A percentile compares a stretch with the other conserved stretches of the same genome.
phyloP scores from a whole-genome alignment of 2,329 filamentous ascomycete species.

The Neofusicoccum ribis region DNA sequence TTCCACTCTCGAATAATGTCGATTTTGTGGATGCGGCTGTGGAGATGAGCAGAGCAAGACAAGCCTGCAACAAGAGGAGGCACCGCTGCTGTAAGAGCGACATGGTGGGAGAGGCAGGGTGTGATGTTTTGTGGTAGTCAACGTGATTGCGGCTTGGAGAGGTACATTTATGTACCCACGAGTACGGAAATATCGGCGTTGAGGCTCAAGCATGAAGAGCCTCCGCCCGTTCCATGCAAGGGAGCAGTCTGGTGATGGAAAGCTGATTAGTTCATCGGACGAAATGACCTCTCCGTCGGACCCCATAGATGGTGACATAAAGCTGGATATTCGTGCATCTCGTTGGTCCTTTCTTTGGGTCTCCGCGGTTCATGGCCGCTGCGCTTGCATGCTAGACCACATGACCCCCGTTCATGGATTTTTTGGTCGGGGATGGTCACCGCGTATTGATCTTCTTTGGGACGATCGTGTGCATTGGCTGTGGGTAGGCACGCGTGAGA shows the following conservation, averaged over 20 bases:
- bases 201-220: not conserved
- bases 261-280: not conserved
- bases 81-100: not conserved
- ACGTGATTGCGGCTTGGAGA: not conserved
- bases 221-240: too few relatives aligned
- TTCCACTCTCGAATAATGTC: conserved; percentile 39
- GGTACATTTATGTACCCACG: not conserved
- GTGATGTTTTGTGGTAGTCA: not conserved
- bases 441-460: not conserved
- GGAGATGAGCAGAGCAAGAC: not conserved
- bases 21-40: not conserved
- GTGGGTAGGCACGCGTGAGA: not conserved
- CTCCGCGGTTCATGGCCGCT: not conserved
- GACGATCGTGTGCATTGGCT: not conserved
- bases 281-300: not conserved
- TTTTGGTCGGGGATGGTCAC: not conserved
- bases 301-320: not conserved
- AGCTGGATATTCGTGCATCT: not conserved
- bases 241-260: not conserved
- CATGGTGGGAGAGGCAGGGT: not conserved
- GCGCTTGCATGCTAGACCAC: not conserved
- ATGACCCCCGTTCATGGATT: not conserved
- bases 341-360: not conserved
- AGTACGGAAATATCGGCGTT: not conserved
- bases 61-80: not conserved